Conservation (phyloP, 306 rosid genomes). For the Prinsepia uniflora region DNA sequence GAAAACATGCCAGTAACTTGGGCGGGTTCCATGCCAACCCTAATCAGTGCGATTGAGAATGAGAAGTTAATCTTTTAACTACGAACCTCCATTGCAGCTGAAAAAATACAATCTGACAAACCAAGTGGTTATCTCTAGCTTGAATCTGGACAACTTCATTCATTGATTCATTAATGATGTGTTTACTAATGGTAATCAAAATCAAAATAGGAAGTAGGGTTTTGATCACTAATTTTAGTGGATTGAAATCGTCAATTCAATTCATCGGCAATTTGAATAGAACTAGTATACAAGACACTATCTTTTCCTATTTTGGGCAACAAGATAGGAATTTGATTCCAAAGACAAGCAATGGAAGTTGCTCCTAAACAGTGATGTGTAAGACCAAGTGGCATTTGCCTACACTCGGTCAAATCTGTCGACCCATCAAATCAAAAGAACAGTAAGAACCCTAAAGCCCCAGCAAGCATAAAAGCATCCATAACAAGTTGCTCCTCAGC, state of each 20-base stretch:
- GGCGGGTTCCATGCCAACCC: background rate
- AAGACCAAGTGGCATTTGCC: background rate
- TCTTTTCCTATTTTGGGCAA: background rate
- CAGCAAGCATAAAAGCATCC: background rate
- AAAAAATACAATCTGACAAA: too few relatives aligned
- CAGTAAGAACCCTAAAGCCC: constrained; percentile 21
- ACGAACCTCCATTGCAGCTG: too few relatives aligned
- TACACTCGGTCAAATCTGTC: constrained; percentile 5
- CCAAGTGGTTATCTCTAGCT: too few relatives aligned
- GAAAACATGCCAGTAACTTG: background rate
- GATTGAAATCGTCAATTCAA: too few relatives aligned
- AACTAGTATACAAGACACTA: too few relatives aligned
- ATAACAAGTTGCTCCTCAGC: background rate
- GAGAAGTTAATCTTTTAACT: too few relatives aligned
- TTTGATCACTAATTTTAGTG: too few relatives aligned
- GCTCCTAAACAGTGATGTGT: background rate
- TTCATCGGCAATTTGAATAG: too few relatives aligned
- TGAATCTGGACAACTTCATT: too few relatives aligned
- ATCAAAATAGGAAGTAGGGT: too few relatives aligned
- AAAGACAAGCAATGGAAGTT: constrained; percentile 3
- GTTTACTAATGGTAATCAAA: too few relatives aligned
- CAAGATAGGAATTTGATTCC: background rate
- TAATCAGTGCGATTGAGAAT: background rate
- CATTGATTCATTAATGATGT: too few relatives aligned
- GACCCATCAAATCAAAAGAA: constrained; percentile 1